Conservation (phyloP, 2,329 filamentous ascomycete species). For the Xylariaceae sp. region DNA sequence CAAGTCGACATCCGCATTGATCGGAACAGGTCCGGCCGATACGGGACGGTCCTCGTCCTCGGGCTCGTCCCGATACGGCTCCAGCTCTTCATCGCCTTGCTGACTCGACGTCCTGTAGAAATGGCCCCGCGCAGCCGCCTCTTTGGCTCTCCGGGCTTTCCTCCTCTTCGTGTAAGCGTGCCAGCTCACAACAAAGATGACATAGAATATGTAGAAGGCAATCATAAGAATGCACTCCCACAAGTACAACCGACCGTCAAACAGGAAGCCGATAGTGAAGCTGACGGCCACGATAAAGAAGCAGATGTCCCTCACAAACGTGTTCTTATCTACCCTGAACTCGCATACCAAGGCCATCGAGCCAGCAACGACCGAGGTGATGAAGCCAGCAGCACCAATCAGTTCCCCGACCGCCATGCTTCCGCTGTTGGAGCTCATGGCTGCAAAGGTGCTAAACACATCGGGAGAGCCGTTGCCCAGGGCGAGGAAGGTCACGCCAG, state of each 20-base stretch:
- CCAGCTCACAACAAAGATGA: constrained; percentile 81
- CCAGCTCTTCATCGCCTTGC: constrained; percentile 48
- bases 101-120: constrained; percentile 54
- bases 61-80: constrained; percentile 60
- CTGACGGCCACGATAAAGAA: constrained; percentile 86
- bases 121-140: constrained; percentile 68
- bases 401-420: constrained; percentile 93
- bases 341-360: constrained; percentile 97
- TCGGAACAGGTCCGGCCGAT: constrained; percentile 26
- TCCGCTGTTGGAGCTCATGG: constrained; percentile 95
- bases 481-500: constrained; percentile 91
- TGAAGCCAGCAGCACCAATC: constrained; percentile 91
- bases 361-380: constrained; percentile 90
- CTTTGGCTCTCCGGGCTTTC: constrained; percentile 55
- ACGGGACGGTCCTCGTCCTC: constrained; percentile 43
- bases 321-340: constrained; percentile 83
- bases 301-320: constrained; percentile 83
- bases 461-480: constrained; percentile 98
- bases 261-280: constrained; percentile 83
- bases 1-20: constrained; percentile 35
- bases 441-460: constrained; percentile 97
- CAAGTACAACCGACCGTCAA: constrained; percentile 73
- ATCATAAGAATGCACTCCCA: constrained; percentile 95
- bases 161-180: constrained; percentile 75
- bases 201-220: constrained; percentile 84